phyloP scores from a whole-genome alignment of 257 asterid species.

The Solanum sitiens region DNA sequence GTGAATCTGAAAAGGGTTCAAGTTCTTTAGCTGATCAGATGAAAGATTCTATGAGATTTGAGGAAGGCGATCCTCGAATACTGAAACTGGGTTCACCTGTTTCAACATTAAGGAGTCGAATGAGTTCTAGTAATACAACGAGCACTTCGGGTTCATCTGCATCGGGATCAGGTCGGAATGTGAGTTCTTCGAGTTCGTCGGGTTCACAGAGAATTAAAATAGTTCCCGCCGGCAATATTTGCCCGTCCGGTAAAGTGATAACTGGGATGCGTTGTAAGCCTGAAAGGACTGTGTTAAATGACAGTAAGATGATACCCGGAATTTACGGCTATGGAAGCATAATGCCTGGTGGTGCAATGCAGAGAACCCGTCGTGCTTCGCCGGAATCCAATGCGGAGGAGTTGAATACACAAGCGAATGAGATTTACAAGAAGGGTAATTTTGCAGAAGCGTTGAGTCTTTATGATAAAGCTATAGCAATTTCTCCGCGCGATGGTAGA shows the following conservation, averaged over 20 bases:
- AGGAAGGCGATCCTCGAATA: background rate
- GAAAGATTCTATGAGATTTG: background rate
- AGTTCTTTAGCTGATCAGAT: slow-evolving; percentile 1
- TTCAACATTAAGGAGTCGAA: background rate
- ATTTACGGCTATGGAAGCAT: slow-evolving; percentile 71
- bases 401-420: slow-evolving; percentile 53
- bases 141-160: slow-evolving; percentile 66
- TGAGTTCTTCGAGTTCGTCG: background rate
- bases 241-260: slow-evolving; percentile 50
- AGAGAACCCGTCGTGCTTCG: background rate
- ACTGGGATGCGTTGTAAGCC: slow-evolving; percentile 44
- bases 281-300: slow-evolving; percentile 24
- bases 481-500: slow-evolving; percentile 39
- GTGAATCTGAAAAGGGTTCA: background rate
- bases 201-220: background rate
- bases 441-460: slow-evolving; percentile 47
- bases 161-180: slow-evolving; percentile 41
- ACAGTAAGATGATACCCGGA: background rate
- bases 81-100: slow-evolving; percentile 6
- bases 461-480: slow-evolving; percentile 56
- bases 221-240: slow-evolving; percentile 36
- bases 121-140: slow-evolving; percentile 22
- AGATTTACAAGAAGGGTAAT: slow-evolving; percentile 46
- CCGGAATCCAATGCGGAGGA: slow-evolving; percentile 36
- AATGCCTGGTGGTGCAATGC: slow-evolving; percentile 32